Evolutionary conservation across 1,284 basidiomycete genomes (phyloP), one percentile per base, ranked within the genome.

Genomic region (Singerocomus inundabilis): DNA sequence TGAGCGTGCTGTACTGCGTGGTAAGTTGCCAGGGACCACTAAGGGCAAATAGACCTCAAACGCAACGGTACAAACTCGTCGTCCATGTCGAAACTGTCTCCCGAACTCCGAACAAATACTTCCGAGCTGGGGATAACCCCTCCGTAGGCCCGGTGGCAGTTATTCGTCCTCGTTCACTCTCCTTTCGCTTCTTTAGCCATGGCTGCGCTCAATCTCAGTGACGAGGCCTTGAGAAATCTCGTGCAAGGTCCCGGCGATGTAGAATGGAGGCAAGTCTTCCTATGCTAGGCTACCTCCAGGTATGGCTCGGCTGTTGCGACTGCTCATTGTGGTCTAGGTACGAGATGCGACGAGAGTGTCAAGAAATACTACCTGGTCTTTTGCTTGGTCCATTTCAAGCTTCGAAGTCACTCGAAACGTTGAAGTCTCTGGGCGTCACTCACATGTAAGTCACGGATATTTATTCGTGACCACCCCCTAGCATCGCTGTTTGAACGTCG

Each of bases 281-380:
- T 15, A 40, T 26, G n/a, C 41, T 38, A 13, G 30, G 18, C 51
- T 40, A 38, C 32, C 32, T 41, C n/a, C 46, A 8, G 25, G 10
- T 39, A 18, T 25, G 16, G 33, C 30, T 40, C 46, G 46, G 38
- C 50, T 21, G 33, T n/a, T 46, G 24, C 44, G 37, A 44, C 36
- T 43, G 41, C 45, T 47, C 34, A 58, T 49, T 38, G 28, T 31
- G 26, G 25, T 21, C 25, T 51, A 94, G 91, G 64, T 97, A 97
- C 63, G 93, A 97, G 69, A 97, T 97, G 94, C 80, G 94, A 36
- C 75, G 93, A 38, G 87, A 95, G 64, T 93, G 92, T 57, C 94
- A 98, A 71, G 84, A 93, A 68, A 93, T 97, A 59, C 75, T 96
- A 0, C 91, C 91, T 3, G 83, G 83, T 10, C 79, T 98, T 35